Base-by-base conservation (phyloP, 331 rosid species). In the Acacia pycnantha region DNA sequence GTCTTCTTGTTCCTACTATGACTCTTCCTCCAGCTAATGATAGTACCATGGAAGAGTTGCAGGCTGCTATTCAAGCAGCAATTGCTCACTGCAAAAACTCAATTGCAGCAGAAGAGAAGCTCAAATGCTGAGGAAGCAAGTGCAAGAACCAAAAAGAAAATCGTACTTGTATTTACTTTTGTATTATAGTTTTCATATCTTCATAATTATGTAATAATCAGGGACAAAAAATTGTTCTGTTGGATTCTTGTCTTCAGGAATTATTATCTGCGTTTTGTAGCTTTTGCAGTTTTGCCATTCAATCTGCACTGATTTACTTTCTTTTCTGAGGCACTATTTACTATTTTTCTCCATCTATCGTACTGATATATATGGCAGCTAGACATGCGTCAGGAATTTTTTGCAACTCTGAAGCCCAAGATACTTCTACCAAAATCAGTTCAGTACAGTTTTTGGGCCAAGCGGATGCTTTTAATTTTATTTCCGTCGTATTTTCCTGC, bases 21-120 rank as follows among this genome's bases (percentile, higher is more conserved):
- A 10, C 86, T 27, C 80, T 79, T 83, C 93, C 91, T 84, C 74
- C 94, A 53, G n/a, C 89, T 12, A 93, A 48, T 81, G 97, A 96
- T 67, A 94, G 99, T 76, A 90, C 97, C 84, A 91, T 96, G 98
- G 99, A 96, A 82, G 99, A 96, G 84, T 86, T 96, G 87, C 98
- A 96, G 65, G 94, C 98, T 1, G 99, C 99, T 12, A 94, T 96
- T 87, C 99, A 96, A 90, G 98, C 98, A 64, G 99, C 99, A 24
- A 96, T 96, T 88, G 97, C 99, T 87, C 99, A 96, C 84, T 96
- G 99, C 88, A 96, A 96, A 91, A 92, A 88, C 75, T 96, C 99
- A 64, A 87, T 88, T 77, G 87, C 96, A 27, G 83, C 87, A 53
- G 95, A 90, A 79, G 96, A 93, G 21, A 73, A 83, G n/a, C 81